These are phyloP conservation scores for Stellera chamaejasme DNA, from an alignment of 345 rosid genomes.

Conservation along the genomic window DNA sequence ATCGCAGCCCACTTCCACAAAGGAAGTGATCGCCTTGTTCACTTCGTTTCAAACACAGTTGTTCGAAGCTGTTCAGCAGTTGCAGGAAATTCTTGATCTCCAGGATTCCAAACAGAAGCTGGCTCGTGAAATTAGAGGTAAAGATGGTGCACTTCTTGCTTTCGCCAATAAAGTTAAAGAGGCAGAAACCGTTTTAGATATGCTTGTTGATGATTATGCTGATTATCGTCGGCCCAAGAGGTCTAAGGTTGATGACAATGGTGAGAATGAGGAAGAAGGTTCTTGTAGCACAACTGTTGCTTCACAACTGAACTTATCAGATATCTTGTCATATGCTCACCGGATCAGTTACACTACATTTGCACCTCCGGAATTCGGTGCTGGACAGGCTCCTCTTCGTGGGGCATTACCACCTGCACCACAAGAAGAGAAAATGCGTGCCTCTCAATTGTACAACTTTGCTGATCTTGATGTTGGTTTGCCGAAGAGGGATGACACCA, in stretches of 20 bases:
- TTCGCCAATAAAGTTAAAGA: slow-evolving; percentile 74
- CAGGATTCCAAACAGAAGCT: slow-evolving; percentile 67
- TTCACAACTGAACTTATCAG: slow-evolving; percentile 63
- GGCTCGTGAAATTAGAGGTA: slow-evolving; percentile 50
- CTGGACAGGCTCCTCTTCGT: slow-evolving; percentile 83
- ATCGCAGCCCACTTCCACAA: slow-evolving; percentile 49
- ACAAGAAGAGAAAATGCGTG: slow-evolving; percentile 95
- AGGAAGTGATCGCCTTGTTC: slow-evolving; percentile 58
- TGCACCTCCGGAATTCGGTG: slow-evolving; percentile 90
- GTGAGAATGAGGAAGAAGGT: slow-evolving; percentile 23
- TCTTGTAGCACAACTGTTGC: slow-evolving; percentile 53
- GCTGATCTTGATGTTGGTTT: slow-evolving; percentile 88
- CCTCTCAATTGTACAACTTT: slow-evolving; percentile 71
- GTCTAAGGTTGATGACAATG: slow-evolving; percentile 22
- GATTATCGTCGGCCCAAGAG: slow-evolving; percentile 70
- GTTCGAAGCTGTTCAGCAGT: slow-evolving; percentile 84
- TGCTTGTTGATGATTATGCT: slow-evolving; percentile 76
- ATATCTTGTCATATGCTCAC: slow-evolving; percentile 77
- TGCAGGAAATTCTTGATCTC: slow-evolving; percentile 90
- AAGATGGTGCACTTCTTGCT: slow-evolving; percentile 47
- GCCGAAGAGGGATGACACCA: slow-evolving; percentile 45
- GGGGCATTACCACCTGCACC: slow-evolving; percentile 98
- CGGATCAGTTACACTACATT: slow-evolving; percentile 89
- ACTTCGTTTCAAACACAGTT: slow-evolving; percentile 80
- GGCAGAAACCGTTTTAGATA: slow-evolving; percentile 74